Evolutionary conservation across 352 stramenopile species (phyloP).

Genomic region (Globisporangium mamillatum): DNA sequence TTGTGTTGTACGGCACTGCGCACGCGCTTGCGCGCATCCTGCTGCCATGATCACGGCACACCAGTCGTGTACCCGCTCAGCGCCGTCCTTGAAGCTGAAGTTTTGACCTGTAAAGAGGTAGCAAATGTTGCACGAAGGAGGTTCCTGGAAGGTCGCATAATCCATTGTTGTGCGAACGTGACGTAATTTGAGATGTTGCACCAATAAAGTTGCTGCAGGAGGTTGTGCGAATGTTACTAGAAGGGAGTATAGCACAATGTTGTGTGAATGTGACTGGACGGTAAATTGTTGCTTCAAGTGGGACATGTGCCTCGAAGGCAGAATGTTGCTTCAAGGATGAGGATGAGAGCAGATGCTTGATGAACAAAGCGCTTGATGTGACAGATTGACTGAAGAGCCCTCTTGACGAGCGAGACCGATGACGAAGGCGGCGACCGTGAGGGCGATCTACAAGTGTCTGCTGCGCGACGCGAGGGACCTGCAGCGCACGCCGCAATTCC

Average conservation of each 20-base stretch:
- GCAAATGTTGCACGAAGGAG: no score
- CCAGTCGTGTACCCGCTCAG: no score
- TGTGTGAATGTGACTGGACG: background rate
- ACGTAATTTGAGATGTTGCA: background rate
- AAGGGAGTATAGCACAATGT: background rate
- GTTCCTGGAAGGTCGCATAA: background rate
- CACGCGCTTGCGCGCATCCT: no score
- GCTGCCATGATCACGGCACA: no score
- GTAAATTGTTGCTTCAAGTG: background rate
- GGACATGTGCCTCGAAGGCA: background rate
- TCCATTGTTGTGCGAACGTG: background rate
- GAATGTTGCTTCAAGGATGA: background rate
- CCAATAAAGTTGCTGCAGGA: no score
- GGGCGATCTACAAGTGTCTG: constrained; percentile 67
- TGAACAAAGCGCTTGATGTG: background rate
- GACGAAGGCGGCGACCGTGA: constrained; percentile 36
- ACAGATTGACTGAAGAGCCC: background rate
- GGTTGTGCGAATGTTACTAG: background rate
- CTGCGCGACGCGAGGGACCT: constrained; percentile 58
- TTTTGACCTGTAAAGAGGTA: no score
- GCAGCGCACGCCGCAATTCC: constrained; percentile 56
- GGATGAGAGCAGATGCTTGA: background rate
- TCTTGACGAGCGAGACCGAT: constrained; percentile 7
- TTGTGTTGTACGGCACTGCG: no score
- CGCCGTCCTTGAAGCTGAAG: no score